Conservation (phyloP, 495 filamentous ascomycete species). For the Penicillium crystallinum region DNA sequence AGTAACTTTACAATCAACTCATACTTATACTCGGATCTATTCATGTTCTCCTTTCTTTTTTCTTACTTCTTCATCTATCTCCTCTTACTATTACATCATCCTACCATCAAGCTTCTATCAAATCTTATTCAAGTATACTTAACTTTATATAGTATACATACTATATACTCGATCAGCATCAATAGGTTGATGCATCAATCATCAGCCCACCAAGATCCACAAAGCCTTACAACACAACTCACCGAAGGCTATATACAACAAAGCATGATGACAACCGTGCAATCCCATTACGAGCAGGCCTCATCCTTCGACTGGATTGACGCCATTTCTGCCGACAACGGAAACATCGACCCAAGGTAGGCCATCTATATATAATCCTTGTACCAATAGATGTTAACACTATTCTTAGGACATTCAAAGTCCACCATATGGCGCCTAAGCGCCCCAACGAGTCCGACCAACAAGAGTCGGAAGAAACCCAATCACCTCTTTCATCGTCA, state of each 20-base stretch:
- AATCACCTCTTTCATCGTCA: not conserved
- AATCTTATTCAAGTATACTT: not conserved
- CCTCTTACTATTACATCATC: not conserved
- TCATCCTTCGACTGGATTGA: not conserved
- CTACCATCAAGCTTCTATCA: not conserved
- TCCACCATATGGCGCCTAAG: not conserved
- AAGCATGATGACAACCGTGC: not conserved
- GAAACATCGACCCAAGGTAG: not conserved
- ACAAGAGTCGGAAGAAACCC: not conserved
- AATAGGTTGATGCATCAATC: not conserved
- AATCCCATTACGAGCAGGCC: not conserved
- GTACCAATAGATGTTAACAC: not conserved
- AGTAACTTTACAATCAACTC: not conserved
- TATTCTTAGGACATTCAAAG: not conserved
- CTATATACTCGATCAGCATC: not conserved
- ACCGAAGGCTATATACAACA: not conserved
- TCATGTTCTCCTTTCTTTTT: not conserved
- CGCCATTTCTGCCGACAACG: not conserved
- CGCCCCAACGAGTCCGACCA: not conserved
- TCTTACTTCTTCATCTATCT: not conserved
- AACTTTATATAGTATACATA: not conserved
- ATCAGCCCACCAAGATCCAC: not conserved
- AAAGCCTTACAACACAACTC: not conserved
- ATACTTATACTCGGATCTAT: too few relatives aligned
- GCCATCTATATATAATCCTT: not conserved